Evolutionary conservation across 352 stramenopile genomes (phyloP).

Genomic region (Globisporangium mamillatum): DNA sequence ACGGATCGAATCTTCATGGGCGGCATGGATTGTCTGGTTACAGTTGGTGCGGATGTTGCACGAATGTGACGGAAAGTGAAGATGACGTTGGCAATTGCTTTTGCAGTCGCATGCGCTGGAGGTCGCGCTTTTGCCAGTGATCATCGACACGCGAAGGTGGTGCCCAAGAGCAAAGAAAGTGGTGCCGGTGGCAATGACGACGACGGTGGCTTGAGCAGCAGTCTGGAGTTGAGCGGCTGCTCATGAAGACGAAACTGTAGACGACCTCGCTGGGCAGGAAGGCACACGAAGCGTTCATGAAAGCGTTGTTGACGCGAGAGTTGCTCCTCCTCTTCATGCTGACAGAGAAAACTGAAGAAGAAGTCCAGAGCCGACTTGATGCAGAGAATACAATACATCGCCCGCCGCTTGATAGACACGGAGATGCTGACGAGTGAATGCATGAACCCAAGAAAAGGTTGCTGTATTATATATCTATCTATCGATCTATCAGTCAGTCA

Average conservation of each 20-base stretch:
- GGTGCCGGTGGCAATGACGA: no score
- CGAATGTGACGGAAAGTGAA: not conserved
- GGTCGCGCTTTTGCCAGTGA: no score
- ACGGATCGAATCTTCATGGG: not conserved
- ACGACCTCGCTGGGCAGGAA: not conserved
- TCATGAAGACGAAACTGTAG: not conserved
- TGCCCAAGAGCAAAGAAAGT: no score
- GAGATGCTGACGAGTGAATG: not conserved
- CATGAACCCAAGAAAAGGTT: not conserved
- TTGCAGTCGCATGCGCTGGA: no score
- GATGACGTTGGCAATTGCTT: not conserved
- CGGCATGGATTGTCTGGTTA: no score
- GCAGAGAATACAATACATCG: not conserved
- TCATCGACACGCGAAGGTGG: no score
- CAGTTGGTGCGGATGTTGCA: not conserved
- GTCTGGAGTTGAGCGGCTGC: no score
- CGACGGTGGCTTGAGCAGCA: no score
- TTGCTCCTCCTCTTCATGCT: not conserved
- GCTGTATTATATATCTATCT: not conserved
- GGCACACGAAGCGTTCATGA: not conserved
- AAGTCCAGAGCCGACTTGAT: constrained; percentile 18
- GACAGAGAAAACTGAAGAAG: not conserved
- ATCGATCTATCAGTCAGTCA: constrained; percentile 10
- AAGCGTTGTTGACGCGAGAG: not conserved
- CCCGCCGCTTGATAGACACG: not conserved